A percentile compares a stretch with the other conserved stretches of the same genome.
Evolutionary conservation across 1,139 yeast genomes (phyloP).

Genomic region (Wickerhamomyces sp.): DNA sequence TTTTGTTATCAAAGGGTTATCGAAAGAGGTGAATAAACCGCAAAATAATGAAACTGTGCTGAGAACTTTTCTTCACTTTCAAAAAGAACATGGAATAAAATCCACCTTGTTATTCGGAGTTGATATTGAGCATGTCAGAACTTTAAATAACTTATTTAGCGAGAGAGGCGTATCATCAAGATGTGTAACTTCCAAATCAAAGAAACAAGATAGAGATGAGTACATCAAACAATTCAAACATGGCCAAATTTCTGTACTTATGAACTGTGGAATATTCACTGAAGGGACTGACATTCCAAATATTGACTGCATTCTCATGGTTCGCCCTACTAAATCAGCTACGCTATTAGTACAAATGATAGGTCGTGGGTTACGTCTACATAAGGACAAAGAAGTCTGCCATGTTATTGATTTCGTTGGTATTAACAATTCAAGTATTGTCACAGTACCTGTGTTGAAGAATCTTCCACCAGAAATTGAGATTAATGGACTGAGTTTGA

Average conservation of each 20-base stretch:
- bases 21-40: constrained; percentile 50
- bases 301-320: constrained; percentile 74
- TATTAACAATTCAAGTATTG: constrained; percentile 52
- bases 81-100: constrained; percentile 25
- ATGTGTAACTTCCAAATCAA: constrained; percentile 68
- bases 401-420: constrained; percentile 78
- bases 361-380: constrained; percentile 79
- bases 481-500: constrained; percentile 32
- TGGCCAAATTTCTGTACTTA: constrained; percentile 65
- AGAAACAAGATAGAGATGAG: constrained; percentile 43
- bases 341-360: constrained; percentile 80
- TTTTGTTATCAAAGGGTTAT: constrained; percentile 47
- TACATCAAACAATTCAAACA: constrained; percentile 54
- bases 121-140: constrained; percentile 60
- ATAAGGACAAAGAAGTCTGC: constrained; percentile 59
- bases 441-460: constrained; percentile 56
- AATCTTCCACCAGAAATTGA: constrained; percentile 38
- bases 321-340: constrained; percentile 77
- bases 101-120: constrained; percentile 79
- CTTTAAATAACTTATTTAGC: constrained; percentile 52
- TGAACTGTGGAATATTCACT: constrained; percentile 88
- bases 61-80: constrained; percentile 50
- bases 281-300: constrained; percentile 96
- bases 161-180: constrained; percentile 64
- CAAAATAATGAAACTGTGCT: constrained; percentile 53